Evolutionary conservation across 805 yeast genomes (phyloP), one percentile per base, ranked within the genome.

Genomic region (Candida chilensis): DNA sequence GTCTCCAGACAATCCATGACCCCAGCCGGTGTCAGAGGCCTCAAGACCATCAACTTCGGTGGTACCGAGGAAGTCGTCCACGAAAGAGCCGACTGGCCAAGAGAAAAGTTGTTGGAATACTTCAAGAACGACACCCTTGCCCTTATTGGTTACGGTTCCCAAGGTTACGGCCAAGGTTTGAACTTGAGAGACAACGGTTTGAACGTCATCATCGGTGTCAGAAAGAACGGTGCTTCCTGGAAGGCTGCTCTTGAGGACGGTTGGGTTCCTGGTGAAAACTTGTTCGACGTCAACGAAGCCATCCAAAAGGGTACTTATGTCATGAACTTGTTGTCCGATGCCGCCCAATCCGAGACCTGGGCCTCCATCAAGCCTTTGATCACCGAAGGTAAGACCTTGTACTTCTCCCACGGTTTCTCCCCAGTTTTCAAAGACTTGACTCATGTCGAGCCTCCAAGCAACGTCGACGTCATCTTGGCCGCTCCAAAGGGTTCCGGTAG

Each of bases 401-500:
- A 92, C 85, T 92, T 92, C 74, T 83, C 98, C 42, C 98, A 92
- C 73, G 98, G 98, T 59, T 92, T 92, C 85, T 88, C 96, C 34
- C 97, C 97, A 57, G 96, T 92, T 39, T 92, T 92, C 90, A 86
- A 87, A 72, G 87, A 87, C 52, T 80, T 90, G 67, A 92, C 98
- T 60, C 72, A 88, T 54, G 98, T 92, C 52, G 96, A 78, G 52
- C 81, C 95, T 54, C 98, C 98, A 71, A 67, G 69, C 47, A 83
- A 90, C 69, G 75, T 92, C 46, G 98, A 92, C 57, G 96, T 88
- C 47, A 92, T 92, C 70, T 75, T 92, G 58, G 98, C 90, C 57
- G 98, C 98, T 65, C 98, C 98, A 71, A 92, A 92, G 83, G 98
- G 98, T 63, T 90, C 97, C 42, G 98, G 98, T 71, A 87, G 98